phyloP scores from a whole-genome alignment of 108 stramenopile species.

The Fragilariopsis cylindrus region DNA sequence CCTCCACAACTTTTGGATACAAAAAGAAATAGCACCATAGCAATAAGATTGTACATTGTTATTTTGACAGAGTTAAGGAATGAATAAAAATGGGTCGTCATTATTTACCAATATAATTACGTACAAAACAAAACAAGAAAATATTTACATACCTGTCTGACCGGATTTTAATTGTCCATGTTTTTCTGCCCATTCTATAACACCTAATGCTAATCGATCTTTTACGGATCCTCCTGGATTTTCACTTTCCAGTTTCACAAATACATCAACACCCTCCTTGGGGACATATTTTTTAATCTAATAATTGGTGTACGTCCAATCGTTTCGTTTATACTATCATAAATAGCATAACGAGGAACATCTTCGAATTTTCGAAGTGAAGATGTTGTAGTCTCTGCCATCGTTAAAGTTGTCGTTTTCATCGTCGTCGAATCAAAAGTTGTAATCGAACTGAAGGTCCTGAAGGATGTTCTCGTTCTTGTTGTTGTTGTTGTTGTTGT shows the following conservation, averaged over 20 bases:
- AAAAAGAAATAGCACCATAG: too few relatives aligned
- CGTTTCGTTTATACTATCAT: slow-evolving; percentile 32
- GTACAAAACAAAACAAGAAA: too few relatives aligned
- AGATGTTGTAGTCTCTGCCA: background rate
- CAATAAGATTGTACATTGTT: too few relatives aligned
- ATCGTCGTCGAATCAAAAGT: too few relatives aligned
- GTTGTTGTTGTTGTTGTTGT: too few relatives aligned
- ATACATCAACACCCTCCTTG: slow-evolving; percentile 57
- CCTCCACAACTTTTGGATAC: slow-evolving; percentile 61
- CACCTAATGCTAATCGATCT: slow-evolving; percentile 76
- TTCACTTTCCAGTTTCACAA: slow-evolving; percentile 77
- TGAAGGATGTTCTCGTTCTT: too few relatives aligned
- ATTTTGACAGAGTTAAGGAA: slow-evolving; percentile 33
- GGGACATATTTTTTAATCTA: slow-evolving; percentile 46
- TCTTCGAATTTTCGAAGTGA: background rate
- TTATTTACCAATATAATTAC: too few relatives aligned
- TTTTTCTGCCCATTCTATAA: slow-evolving; percentile 77
- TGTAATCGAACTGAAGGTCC: too few relatives aligned
- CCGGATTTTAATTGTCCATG: slow-evolving; percentile 63
- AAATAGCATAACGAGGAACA: background rate
- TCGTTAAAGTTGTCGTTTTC: background rate
- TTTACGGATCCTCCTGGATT: slow-evolving; percentile 88
- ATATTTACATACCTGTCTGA: background rate
- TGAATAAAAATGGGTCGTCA: too few relatives aligned
- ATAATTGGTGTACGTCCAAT: slow-evolving; percentile 60